phyloP scores from a whole-genome alignment of 345 rosid genomes.

The Pistacia integerrima region DNA sequence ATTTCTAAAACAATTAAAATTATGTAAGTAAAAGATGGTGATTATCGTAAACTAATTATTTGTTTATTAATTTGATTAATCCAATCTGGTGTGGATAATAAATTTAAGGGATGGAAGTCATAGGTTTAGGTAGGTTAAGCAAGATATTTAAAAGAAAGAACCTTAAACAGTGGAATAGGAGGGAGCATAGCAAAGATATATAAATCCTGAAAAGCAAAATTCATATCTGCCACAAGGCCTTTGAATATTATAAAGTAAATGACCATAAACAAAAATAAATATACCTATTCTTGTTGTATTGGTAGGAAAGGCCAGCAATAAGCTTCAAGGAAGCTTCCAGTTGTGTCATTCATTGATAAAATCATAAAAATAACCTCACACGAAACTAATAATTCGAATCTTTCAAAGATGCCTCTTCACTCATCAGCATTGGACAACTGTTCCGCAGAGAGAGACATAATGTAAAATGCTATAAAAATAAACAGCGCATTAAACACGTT shows the following conservation, averaged over 20 bases:
- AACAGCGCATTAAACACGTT: not conserved
- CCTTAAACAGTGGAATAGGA: constrained; percentile 17
- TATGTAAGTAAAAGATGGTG: too few relatives aligned
- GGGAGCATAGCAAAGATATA: not conserved
- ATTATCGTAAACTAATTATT: too few relatives aligned
- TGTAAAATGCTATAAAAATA: not conserved
- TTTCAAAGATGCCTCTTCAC: constrained; percentile 20
- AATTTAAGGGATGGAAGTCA: too few relatives aligned
- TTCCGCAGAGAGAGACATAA: constrained; percentile 1
- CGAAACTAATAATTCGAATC: constrained; percentile 13
- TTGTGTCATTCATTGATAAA: not conserved
- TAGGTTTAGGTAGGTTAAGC: too few relatives aligned
- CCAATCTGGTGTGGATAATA: too few relatives aligned
- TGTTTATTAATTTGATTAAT: too few relatives aligned
- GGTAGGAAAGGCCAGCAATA: constrained; percentile 8
- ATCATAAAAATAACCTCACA: too few relatives aligned
- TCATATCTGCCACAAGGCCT: constrained; percentile 15
- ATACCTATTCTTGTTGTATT: constrained; percentile 18
- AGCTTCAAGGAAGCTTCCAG: constrained; percentile 23
- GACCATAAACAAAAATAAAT: constrained; percentile 11
- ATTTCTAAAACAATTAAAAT: too few relatives aligned
- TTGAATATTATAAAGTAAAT: constrained; percentile 22
- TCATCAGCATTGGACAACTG: not conserved
- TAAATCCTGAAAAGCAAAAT: constrained; percentile 8
- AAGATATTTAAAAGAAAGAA: not conserved